Evolutionary conservation across 2,329 filamentous ascomycete species (phyloP), one percentile per base, ranked within the genome.

Genomic region (Fusarium succisae): DNA sequence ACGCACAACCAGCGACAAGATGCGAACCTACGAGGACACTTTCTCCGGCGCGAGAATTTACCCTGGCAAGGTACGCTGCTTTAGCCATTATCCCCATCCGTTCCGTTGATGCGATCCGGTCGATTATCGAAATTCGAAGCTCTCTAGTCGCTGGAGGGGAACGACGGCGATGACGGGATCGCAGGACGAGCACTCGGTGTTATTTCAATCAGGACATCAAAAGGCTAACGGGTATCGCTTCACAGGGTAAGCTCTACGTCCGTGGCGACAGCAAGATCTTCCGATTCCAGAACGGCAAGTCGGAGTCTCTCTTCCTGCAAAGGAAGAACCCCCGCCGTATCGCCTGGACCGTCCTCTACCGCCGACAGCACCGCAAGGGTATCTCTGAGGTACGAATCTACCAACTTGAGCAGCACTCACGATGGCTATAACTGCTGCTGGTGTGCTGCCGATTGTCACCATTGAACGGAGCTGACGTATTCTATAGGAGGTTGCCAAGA

Each of bases 281-380:
- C 94, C 95, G 96, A 86, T 99, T 99, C 94, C 95, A 98, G 89
- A 98, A 97, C 89, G 95, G 96, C 90, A 99, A 99, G 91, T 96
- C 94, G 88, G 96, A 99, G 90, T 98, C 95, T 80, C 94, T 99
- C 80, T 99, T 99, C 92, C 94, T 98, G 82, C 96, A 99, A 92
- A 96, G 96, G 91, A 99, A 99, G 94, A 99, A 99, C 92, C 96
- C 96, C 86, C 96, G 96, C 87, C 95, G 96, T 86, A 98, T 99
- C 87, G 92, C 96, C 81, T 99, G 96, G 96, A 99, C 96, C 80
- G 92, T 95, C 82, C 94, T 99, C 78, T 99, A 94, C 94, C 93
- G 96, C 87, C 94, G 96, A 88, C 94, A 97, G 90, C 96, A 98
- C 93, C 96, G 95, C 91, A 99, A 99, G 95, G 96, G 96, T 93